Conservation (phyloP, 495 filamentous ascomycete species). For the Aspergillus indologenus region DNA sequence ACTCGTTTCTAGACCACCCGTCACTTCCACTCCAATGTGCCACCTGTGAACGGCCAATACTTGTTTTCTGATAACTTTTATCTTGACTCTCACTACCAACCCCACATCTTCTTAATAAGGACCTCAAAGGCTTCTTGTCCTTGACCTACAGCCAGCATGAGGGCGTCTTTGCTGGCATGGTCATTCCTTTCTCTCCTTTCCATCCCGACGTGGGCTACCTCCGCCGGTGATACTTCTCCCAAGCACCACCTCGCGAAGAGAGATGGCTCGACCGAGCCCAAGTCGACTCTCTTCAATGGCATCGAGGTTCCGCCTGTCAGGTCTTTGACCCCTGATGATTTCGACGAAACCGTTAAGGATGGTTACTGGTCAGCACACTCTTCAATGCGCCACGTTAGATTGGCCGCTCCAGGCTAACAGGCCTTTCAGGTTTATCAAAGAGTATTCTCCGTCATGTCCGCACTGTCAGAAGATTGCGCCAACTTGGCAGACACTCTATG, state of each 20-base stretch:
- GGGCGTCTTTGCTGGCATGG: constrained; percentile 37
- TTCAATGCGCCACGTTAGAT: background rate
- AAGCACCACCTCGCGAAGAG: constrained; percentile 30
- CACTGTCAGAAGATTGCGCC: constrained; percentile 83
- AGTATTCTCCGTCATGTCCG: constrained; percentile 71
- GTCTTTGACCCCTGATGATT: constrained; percentile 54
- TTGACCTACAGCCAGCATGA: constrained; percentile 35
- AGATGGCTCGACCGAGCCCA: constrained; percentile 16
- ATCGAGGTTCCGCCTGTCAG: constrained; percentile 71
- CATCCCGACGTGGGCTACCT: constrained; percentile 35
- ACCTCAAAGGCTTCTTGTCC: constrained; percentile 12
- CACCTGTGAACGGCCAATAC: constrained; percentile 26
- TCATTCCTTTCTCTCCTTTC: constrained; percentile 43
- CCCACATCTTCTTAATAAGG: constrained; percentile 15
- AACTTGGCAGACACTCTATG: constrained; percentile 87
- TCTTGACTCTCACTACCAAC: constrained; percentile 13
- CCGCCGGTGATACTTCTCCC: constrained; percentile 23
- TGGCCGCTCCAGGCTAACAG: constrained; percentile 18
- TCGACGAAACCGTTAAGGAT: constrained; percentile 56
- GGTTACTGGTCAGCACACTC: constrained; percentile 56
- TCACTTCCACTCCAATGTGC: constrained; percentile 31
- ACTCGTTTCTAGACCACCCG: constrained; percentile 4
- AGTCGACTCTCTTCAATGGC: constrained; percentile 71
- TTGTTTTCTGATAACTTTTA: constrained; percentile 21
- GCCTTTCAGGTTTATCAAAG: constrained; percentile 63